phyloP scores from a whole-genome alignment of 192 early-diverging fungal species.

The Mortierella antarctica region DNA sequence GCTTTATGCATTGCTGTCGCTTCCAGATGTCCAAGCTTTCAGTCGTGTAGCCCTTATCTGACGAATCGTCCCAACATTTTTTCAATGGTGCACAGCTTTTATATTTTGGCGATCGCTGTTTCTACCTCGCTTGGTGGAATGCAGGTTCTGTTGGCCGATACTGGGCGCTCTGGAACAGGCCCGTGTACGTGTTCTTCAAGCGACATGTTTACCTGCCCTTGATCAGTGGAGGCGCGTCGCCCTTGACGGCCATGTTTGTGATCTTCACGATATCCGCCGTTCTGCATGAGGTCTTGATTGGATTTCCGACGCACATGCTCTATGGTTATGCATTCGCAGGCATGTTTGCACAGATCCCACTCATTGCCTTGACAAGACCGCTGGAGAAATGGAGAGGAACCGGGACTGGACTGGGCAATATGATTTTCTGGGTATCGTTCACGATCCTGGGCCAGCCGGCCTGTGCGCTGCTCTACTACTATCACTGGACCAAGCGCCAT shows the following conservation, averaged over 20 bases:
- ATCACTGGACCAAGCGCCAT: conserved; percentile 59
- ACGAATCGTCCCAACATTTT: not conserved
- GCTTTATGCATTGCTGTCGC: too few relatives aligned
- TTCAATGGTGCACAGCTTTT: conserved; percentile 58
- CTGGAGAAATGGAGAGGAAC: conserved; percentile 77
- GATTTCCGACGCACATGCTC: conserved; percentile 82
- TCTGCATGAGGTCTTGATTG: conserved; percentile 88
- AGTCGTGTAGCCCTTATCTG: too few relatives aligned
- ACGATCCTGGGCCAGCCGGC: conserved; percentile 85
- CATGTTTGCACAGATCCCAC: conserved; percentile 82
- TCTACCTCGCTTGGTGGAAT: conserved; percentile 95
- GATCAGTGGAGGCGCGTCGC: conserved; percentile 70
- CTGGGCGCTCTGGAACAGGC: conserved; percentile 93
- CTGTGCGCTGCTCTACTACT: conserved; percentile 78
- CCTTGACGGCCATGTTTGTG: conserved; percentile 64
- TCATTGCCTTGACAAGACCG: conserved; percentile 76
- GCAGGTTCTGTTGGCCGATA: conserved; percentile 80
- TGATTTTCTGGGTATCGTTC: conserved; percentile 85
- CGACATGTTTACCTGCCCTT: conserved; percentile 91
- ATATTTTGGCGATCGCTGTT: conserved; percentile 88
- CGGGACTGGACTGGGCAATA: conserved; percentile 78
- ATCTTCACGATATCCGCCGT: conserved; percentile 87
- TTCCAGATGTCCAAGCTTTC: too few relatives aligned
- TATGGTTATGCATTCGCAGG: conserved; percentile 86
- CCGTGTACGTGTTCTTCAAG: conserved; percentile 89